Evolutionary conservation across 805 yeast genomes (phyloP).

Genomic region (Wickerhamomyces rabaulensis): DNA sequence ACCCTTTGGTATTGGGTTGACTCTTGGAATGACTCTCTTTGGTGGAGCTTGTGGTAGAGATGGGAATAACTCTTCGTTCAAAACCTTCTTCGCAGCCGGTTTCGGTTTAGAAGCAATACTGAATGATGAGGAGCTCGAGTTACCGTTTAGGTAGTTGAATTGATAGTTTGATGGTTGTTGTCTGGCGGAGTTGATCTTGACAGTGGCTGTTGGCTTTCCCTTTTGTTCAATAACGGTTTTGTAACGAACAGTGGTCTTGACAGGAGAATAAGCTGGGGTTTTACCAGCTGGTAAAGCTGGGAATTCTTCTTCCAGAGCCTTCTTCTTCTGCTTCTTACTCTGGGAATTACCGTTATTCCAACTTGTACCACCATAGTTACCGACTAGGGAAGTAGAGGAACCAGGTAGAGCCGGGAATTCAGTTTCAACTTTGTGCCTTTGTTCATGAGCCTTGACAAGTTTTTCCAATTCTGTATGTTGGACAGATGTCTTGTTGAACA

Average conservation of each 20-base stretch:
- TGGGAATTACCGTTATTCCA: constrained; percentile 22
- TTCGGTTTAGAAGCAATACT: not conserved
- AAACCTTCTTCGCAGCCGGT: constrained; percentile 9
- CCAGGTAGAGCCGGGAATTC: constrained; percentile 47
- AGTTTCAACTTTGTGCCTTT: constrained; percentile 25
- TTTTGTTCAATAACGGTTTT: constrained; percentile 9
- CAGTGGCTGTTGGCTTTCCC: not conserved
- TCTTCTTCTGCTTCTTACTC: constrained; percentile 14
- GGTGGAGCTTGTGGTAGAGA: constrained; percentile 36
- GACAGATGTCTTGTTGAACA: constrained; percentile 42
- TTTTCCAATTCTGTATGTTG: constrained; percentile 35
- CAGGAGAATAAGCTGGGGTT: constrained; percentile 12
- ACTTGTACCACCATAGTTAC: constrained; percentile 21
- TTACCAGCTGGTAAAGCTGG: constrained; percentile 27
- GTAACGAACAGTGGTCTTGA: constrained; percentile 18
- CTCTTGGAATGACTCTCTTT: constrained; percentile 49
- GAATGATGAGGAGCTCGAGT: constrained; percentile 16
- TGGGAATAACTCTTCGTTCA: constrained; percentile 39
- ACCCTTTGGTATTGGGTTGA: constrained; percentile 43
- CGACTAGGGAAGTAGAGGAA: constrained; percentile 13
- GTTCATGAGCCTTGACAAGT: constrained; percentile 23
- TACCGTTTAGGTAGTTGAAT: constrained; percentile 16
- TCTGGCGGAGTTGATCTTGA: not conserved
- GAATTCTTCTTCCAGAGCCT: constrained; percentile 15
- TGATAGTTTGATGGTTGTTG: not conserved